Conservation (phyloP, 208 protist genomes). For the Wallacemonas collosoma region DNA sequence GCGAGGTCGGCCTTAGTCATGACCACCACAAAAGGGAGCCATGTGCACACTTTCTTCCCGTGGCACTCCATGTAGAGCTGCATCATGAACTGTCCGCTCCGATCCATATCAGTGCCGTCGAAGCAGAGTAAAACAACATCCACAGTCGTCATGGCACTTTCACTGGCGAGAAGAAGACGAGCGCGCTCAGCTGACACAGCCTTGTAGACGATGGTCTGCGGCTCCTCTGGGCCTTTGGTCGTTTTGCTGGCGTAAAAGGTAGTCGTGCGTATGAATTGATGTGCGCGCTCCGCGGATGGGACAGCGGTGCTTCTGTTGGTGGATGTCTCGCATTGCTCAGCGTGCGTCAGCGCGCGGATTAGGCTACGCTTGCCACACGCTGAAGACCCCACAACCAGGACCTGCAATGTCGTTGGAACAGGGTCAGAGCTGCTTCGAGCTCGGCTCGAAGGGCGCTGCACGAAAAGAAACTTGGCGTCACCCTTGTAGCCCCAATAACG, state of each 20-base stretch:
- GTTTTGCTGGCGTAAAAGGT: constrained; percentile 37
- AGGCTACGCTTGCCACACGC: constrained; percentile 59
- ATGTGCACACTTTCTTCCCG: constrained; percentile 21
- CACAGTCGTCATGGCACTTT: constrained; percentile 47
- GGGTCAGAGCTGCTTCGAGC: constrained; percentile 42
- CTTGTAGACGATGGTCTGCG: constrained; percentile 45
- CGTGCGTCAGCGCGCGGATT: constrained; percentile 45
- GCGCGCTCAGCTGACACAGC: constrained; percentile 40
- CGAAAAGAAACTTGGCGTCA: constrained; percentile 73
- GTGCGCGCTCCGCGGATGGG: constrained; percentile 1
- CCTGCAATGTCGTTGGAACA: constrained; percentile 77
- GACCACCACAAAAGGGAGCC: constrained; percentile 78
- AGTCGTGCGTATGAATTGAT: constrained; percentile 35
- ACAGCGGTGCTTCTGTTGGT: background rate
- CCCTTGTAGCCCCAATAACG: constrained; percentile 88
- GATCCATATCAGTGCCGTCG: constrained; percentile 47
- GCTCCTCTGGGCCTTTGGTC: background rate
- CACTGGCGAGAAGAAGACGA: constrained; percentile 44
- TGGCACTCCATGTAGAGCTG: constrained; percentile 14
- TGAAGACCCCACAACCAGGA: constrained; percentile 58
- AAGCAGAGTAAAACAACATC: constrained; percentile 86
- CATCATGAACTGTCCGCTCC: constrained; percentile 22
- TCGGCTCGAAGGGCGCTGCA: constrained; percentile 45
- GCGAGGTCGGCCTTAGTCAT: constrained; percentile 74
- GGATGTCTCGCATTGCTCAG: constrained; percentile 18